Percentiles rank a stretch among this genome's conserved stretches.
These are phyloP conservation scores for Dissoconium aciculare DNA, from an alignment of 2,329 filamentous ascomycete genomes.

Conservation along the genomic window DNA sequence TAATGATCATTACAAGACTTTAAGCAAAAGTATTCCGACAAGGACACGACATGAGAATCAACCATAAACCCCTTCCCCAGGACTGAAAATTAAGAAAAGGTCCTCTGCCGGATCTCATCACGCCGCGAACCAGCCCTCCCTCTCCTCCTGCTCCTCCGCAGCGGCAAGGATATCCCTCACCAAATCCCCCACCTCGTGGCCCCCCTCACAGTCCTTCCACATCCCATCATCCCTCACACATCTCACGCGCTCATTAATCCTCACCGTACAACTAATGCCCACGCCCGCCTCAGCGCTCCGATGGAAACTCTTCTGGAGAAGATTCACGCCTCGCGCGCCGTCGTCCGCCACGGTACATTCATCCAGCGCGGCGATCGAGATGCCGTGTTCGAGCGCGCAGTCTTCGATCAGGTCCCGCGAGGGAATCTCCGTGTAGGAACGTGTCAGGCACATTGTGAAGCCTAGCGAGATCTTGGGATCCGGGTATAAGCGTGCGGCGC, in stretches of 20 bases:
- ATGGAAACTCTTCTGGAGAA: constrained; percentile 46
- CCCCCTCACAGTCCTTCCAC: constrained; percentile 66
- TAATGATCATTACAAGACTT: too few relatives aligned
- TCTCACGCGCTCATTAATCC: constrained; percentile 63
- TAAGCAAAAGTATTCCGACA: too few relatives aligned
- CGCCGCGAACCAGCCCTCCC: constrained; percentile 3
- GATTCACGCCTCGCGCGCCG: constrained; percentile 50
- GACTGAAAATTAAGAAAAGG: too few relatives aligned
- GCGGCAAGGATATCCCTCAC: constrained; percentile 56
- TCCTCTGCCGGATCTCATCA: not conserved
- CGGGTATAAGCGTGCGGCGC: constrained; percentile 67
- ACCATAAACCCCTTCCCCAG: too few relatives aligned
- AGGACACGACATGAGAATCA: too few relatives aligned
- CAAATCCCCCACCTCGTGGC: constrained; percentile 54
- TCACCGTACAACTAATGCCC: constrained; percentile 34
- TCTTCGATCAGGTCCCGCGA: constrained; percentile 62
- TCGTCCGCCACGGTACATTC: constrained; percentile 65
- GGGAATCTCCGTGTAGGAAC: constrained; percentile 63
- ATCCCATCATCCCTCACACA: constrained; percentile 67
- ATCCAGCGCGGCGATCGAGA: constrained; percentile 70
- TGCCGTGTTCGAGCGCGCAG: constrained; percentile 80
- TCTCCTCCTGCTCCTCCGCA: too few relatives aligned
- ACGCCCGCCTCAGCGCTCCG: constrained; percentile 39
- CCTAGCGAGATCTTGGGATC: constrained; percentile 78
- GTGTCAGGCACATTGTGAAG: constrained; percentile 79